These are phyloP conservation scores for Dendrobium chrysotoxum DNA, from an alignment of 106 monocot species.

Conservation along the genomic window DNA sequence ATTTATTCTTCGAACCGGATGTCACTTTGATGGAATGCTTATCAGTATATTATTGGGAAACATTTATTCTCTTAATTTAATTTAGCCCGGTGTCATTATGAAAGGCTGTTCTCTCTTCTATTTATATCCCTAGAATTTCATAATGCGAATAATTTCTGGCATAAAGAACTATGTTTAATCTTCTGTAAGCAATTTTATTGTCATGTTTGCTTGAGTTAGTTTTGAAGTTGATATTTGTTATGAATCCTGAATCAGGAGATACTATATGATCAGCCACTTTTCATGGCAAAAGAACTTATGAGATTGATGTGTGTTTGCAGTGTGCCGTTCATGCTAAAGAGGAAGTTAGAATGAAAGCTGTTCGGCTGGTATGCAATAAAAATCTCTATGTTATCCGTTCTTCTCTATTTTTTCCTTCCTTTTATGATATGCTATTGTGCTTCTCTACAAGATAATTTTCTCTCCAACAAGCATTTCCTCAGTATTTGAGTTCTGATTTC, in stretches of 20 bases:
- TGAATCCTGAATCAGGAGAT: neutral
- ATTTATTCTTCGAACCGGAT: neutral
- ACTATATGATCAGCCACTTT: neutral
- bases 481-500: slow-evolving; percentile 3
- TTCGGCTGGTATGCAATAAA: slow-evolving; percentile 66
- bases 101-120: neutral
- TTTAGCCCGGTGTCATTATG: neutral
- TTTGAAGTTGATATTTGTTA: neutral
- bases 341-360: slow-evolving; percentile 90
- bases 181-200: neutral
- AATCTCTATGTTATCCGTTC: neutral
- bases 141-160: neutral
- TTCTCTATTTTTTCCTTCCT: neutral
- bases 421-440: neutral
- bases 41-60: neutral
- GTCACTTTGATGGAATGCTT: neutral
- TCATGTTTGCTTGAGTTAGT: slow-evolving; percentile 3
- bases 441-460: neutral
- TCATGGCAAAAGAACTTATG: neutral
- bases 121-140: neutral
- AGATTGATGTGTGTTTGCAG: slow-evolving; percentile 27
- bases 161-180: neutral
- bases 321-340: slow-evolving; percentile 85
- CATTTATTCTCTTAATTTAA: neutral
- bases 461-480: neutral